Evolutionary conservation across 441 rosid genomes (phyloP).

Genomic region (Gossypium trilobum): DNA sequence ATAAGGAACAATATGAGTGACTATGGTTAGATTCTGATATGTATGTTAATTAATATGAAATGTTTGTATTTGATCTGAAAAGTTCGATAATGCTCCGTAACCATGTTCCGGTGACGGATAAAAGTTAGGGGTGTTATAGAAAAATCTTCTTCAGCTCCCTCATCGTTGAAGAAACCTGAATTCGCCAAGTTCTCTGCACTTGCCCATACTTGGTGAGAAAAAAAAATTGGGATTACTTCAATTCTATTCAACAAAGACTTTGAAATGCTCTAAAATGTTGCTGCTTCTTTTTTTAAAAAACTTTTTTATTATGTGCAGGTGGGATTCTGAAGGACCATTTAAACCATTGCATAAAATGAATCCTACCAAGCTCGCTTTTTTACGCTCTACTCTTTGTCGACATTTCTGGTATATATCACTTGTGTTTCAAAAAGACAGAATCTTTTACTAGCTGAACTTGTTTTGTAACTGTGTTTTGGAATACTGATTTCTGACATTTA

Average conservation of each 20-base stretch:
- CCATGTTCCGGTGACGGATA: too few species aligned
- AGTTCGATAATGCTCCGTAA: too few species aligned
- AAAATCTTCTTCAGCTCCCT: constrained; percentile 17
- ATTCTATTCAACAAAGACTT: neutral
- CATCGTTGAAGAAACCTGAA: constrained; percentile 62
- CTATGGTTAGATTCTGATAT: too few species aligned
- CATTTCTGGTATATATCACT: constrained; percentile 49
- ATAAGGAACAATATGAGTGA: too few species aligned
- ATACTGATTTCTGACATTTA: neutral
- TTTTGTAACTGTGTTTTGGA: neutral
- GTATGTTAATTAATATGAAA: too few species aligned
- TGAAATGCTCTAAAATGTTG: neutral
- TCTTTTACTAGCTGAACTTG: neutral
- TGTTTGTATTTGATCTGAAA: too few species aligned
- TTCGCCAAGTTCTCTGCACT: constrained; percentile 83
- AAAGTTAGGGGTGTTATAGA: too few species aligned
- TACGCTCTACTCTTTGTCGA: constrained; percentile 76
- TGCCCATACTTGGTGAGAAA: constrained; percentile 67
- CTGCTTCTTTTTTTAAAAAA: neutral
- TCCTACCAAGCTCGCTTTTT: constrained; percentile 78
- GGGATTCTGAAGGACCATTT: constrained; percentile 86
- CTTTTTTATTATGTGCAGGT: constrained; percentile 37
- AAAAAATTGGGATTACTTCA: neutral
- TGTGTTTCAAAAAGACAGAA: neutral
- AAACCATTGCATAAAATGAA: constrained; percentile 78